phyloP scores from a whole-genome alignment of 352 stramenopile species.

The Phytophthora melonis region DNA sequence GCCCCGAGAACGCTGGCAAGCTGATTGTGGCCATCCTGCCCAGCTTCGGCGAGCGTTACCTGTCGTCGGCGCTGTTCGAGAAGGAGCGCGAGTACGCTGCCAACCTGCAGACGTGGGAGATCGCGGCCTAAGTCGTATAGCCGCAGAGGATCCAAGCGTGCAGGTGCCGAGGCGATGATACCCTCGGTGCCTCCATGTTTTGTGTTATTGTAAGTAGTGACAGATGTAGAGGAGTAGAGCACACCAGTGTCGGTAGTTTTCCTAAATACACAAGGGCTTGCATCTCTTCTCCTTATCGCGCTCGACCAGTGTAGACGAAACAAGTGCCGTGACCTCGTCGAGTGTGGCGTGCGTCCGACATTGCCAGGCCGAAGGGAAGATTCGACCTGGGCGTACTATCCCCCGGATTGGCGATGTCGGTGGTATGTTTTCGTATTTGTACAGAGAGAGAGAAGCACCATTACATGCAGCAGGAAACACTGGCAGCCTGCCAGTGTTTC shows the following conservation, averaged over 20 bases:
- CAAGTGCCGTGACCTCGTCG: not conserved
- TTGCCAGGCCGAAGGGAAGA: not conserved
- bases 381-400: slow-evolving; percentile 2
- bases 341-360: not conserved
- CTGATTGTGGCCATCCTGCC: slow-evolving; percentile 92
- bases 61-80: slow-evolving; percentile 86
- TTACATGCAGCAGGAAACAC: no score
- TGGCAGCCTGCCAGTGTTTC: no score
- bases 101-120: slow-evolving; percentile 63
- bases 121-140: slow-evolving; percentile 38
- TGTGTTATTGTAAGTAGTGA: slow-evolving; percentile 31
- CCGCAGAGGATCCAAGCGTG: not conserved
- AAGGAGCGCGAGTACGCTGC: slow-evolving; percentile 79
- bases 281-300: not conserved
- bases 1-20: slow-evolving; percentile 88
- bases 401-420: slow-evolving; percentile 8
- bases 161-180: slow-evolving; percentile 3
- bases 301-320: not conserved
- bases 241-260: slow-evolving; percentile 7
- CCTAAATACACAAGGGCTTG: slow-evolving; percentile 25
- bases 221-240: slow-evolving; percentile 14
- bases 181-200: not conserved
- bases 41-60: slow-evolving; percentile 91
- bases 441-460: no score
- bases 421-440: not conserved